Evolutionary conservation across 495 filamentous ascomycete genomes (phyloP), one percentile per base, ranked within the genome.

Genomic region (Barbatosphaeria neglecta): DNA sequence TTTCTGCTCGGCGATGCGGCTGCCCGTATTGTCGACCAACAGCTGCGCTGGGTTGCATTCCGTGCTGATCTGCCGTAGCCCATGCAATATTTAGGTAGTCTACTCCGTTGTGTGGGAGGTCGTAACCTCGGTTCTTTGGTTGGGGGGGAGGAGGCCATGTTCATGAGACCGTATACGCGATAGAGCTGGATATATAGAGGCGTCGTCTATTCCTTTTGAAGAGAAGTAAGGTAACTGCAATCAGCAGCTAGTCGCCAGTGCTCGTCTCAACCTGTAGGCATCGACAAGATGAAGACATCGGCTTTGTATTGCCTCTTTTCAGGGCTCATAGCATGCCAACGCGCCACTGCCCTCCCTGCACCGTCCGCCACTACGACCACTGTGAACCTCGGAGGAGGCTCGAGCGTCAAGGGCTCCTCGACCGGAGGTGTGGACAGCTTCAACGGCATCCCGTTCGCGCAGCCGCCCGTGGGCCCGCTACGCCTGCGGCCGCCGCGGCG

Each of bases 381-480:
- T 2, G 31, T 35, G 13, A 35, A 11, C 9, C 16, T 41, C 39
- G 17, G 20, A 3, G 20, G 9, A n/a, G 39, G 39, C 35, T 46
- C 60, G 22, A 76, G 69, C 15, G 57, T 81, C 11, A 55, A 79
- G n/a, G 79, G 78, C 16, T 56, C 38, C 22, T 59, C 55, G 1
- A 48, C 31, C 22, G 37, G 37, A 15, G 58, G 54, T 13, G 54
- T 74, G 7, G 72, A 75, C 50, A 62, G 59, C 43, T 75, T 69
- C 51, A 65, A 62, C 18, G 70, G 69, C 39, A 73, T 75, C 31
- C 72, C 72, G 13, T 75, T 65, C 45, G 72, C 67, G 18, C 46
- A 64, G 19, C 54, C 72, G 15, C 72, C 72, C 4, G 53, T 52
- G 16, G 69, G 69, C n/a, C 47, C 52, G 15, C 52, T 66, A 6